Conservation (phyloP, 2,329 filamentous ascomycete species). For the Penicillium crustosum region DNA sequence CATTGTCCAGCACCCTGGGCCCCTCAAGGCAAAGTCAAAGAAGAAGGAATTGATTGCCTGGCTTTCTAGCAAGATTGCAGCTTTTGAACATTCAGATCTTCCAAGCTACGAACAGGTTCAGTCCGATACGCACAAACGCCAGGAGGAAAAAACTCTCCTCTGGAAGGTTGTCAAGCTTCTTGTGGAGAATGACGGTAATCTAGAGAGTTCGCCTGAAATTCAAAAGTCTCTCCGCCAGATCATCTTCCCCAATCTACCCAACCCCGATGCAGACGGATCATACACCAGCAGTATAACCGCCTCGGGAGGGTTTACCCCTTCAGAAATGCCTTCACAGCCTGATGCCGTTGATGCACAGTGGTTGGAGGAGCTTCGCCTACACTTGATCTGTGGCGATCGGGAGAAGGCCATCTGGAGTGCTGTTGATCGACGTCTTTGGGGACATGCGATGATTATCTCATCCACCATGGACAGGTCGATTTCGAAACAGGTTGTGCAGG, state of each 20-base stretch:
- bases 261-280: conserved; percentile 28
- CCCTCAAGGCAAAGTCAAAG: conserved; percentile 83
- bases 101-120: conserved; percentile 51
- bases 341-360: conserved; percentile 70
- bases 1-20: conserved; percentile 81
- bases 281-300: conserved; percentile 25
- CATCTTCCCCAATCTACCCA: conserved; percentile 61
- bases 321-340: conserved; percentile 46
- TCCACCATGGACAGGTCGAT: conserved; percentile 70
- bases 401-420: conserved; percentile 93
- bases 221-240: conserved; percentile 74
- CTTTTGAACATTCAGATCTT: conserved; percentile 59
- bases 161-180: conserved; percentile 84
- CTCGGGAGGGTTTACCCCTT: conserved; percentile 41
- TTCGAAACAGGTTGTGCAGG: conserved; percentile 90
- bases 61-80: conserved; percentile 74
- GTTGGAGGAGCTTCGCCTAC: conserved; percentile 69
- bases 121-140: conserved; percentile 60
- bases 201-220: conserved; percentile 71
- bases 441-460: conserved; percentile 90
- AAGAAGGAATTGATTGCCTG: conserved; percentile 90
- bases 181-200: conserved; percentile 78
- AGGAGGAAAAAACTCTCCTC: conserved; percentile 75
- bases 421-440: conserved; percentile 91
- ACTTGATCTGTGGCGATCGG: conserved; percentile 75